phyloP scores from a whole-genome alignment of 768 basidiomycete species.

The Scleroderma bovista region DNA sequence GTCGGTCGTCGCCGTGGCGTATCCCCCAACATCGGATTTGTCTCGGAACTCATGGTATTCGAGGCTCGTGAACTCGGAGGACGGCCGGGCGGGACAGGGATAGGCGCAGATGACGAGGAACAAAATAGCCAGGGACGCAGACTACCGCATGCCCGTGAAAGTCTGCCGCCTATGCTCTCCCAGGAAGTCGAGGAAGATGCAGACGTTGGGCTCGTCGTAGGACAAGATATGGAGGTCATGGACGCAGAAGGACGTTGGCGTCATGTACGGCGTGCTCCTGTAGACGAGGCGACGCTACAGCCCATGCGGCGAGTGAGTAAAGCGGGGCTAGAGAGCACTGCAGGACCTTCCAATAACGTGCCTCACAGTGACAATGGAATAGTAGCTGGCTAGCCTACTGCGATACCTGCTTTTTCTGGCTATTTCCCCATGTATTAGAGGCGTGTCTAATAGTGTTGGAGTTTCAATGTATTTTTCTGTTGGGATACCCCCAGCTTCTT shows the following conservation, averaged over 20 bases:
- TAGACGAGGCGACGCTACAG: slow-evolving; percentile 83
- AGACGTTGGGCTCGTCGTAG: slow-evolving; percentile 34
- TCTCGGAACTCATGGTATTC: slow-evolving; percentile 94
- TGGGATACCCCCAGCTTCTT: no score
- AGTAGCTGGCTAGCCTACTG: neutral
- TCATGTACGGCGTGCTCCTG: slow-evolving; percentile 82
- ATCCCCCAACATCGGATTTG: slow-evolving; percentile 96
- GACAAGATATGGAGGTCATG: slow-evolving; percentile 86
- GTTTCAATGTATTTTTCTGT: no score
- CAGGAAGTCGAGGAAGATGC: slow-evolving; percentile 23
- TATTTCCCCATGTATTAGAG: no score
- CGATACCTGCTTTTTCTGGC: neutral
- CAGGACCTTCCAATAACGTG: slow-evolving; percentile 9
- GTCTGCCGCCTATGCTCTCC: slow-evolving; percentile 37
- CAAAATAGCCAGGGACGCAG: slow-evolving; percentile 46
- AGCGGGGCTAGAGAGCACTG: slow-evolving; percentile 78
- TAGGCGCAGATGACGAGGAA: slow-evolving; percentile 27
- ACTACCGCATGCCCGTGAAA: slow-evolving; percentile 67
- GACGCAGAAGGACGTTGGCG: slow-evolving; percentile 82
- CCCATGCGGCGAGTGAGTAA: slow-evolving; percentile 89
- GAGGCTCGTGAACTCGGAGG: slow-evolving; percentile 85
- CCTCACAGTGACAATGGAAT: neutral
- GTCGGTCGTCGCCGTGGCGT: slow-evolving; percentile 90
- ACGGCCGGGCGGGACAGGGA: slow-evolving; percentile 26
- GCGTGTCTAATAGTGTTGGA: no score